Evolutionary conservation across 2,329 filamentous ascomycete genomes (phyloP).

Genomic region (Pochonia chlamydosporia): DNA sequence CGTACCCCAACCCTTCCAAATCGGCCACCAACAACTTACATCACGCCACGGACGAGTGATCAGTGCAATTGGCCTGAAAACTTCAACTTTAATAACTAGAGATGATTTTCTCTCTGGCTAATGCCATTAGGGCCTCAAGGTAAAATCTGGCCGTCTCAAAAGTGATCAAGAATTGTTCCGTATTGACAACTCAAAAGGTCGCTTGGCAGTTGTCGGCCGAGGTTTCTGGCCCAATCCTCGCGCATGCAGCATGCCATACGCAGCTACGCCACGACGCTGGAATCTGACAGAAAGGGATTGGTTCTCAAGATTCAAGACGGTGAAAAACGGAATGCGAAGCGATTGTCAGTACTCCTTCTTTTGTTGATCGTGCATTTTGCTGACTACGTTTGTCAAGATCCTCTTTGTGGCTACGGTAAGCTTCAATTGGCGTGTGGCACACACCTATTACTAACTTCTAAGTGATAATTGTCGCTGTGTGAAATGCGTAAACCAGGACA

Average conservation of each 20-base stretch:
- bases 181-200: background rate
- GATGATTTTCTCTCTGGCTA: background rate
- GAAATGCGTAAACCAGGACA: constrained; percentile 35
- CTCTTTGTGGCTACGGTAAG: constrained; percentile 18
- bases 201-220: constrained; percentile 7
- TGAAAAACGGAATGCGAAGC: background rate
- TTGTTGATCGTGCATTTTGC: background rate
- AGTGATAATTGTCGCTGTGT: constrained; percentile 40
- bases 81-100: background rate
- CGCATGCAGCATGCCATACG: background rate
- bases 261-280: constrained; percentile 11
- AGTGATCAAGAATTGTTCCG: too few relatives aligned
- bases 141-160: too few relatives aligned
- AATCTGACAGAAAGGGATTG: constrained; percentile 6
- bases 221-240: constrained; percentile 3
- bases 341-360: constrained; percentile 7
- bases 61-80: too few relatives aligned
- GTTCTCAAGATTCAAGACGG: constrained; percentile 4
- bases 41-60: too few relatives aligned
- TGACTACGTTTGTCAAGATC: constrained; percentile 8
- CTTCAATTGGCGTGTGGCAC: background rate
- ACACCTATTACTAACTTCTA: background rate
- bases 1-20: too few relatives aligned
- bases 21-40: too few relatives aligned
- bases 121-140: constrained; percentile 3